These are phyloP conservation scores for Dendrobium huoshanense DNA, from an alignment of 106 monocot genomes.

Conservation along the genomic window DNA sequence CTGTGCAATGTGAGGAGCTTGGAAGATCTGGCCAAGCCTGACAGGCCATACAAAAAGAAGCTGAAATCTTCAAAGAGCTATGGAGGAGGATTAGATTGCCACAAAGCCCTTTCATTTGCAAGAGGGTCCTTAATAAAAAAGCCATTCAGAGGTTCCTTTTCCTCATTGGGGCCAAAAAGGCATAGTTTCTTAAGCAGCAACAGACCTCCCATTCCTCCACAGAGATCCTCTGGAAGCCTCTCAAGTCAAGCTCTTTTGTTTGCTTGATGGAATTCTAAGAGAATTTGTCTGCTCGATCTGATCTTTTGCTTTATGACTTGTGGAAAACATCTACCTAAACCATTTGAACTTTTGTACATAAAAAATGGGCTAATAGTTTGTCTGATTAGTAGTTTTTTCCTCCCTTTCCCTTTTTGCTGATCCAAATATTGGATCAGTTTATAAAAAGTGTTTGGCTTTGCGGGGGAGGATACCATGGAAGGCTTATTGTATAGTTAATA, in stretches of 20 bases:
- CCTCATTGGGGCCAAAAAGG: slow-evolving; percentile 8
- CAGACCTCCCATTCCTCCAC: slow-evolving; percentile 16
- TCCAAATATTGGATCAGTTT: too few relatives aligned
- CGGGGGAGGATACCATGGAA: too few relatives aligned
- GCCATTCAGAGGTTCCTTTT: slow-evolving; percentile 18
- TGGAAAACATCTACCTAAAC: too few relatives aligned
- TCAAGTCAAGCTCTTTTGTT: background rate
- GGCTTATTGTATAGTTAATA: too few relatives aligned
- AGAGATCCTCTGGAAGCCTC: slow-evolving; percentile 13
- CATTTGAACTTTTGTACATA: too few relatives aligned
- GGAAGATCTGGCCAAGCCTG: slow-evolving; percentile 51
- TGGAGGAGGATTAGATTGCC: slow-evolving; percentile 17
- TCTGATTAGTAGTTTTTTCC: too few relatives aligned
- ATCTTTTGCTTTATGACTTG: background rate
- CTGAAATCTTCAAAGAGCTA: slow-evolving; percentile 33
- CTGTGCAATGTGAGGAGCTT: slow-evolving; percentile 30
- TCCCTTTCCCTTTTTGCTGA: too few relatives aligned
- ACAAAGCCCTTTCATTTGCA: background rate
- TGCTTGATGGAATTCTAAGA: background rate
- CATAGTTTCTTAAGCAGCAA: slow-evolving; percentile 5
- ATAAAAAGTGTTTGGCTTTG: too few relatives aligned
- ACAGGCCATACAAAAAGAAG: slow-evolving; percentile 20
- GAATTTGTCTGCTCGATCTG: background rate
- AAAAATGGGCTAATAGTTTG: too few relatives aligned
- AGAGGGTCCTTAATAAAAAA: slow-evolving; percentile 18